phyloP scores from a whole-genome alignment of 179 eudicot species.

The Beta lomatogona region DNA sequence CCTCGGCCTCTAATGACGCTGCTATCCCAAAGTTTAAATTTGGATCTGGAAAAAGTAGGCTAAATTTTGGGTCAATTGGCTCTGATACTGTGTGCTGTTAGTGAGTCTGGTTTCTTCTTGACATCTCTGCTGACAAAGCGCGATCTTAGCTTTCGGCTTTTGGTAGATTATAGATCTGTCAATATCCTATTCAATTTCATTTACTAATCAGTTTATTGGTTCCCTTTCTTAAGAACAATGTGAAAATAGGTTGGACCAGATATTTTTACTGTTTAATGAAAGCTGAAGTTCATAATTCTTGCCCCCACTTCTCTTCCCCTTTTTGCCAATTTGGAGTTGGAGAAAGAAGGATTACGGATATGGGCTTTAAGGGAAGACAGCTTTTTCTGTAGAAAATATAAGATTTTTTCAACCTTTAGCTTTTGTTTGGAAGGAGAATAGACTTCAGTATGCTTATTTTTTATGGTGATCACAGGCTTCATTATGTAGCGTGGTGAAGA shows the following conservation, averaged over 20 bases:
- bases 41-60: conserved; percentile 58
- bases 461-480: no score
- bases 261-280: background rate
- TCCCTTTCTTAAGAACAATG: conserved; percentile 6
- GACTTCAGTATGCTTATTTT: no score
- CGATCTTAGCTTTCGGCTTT: background rate
- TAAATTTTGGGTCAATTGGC: conserved; percentile 56
- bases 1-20: conserved; percentile 33
- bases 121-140: background rate
- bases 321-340: background rate
- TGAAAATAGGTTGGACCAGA: conserved; percentile 4
- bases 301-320: background rate
- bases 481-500: no score
- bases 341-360: conserved; percentile 3
- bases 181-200: conserved; percentile 1
- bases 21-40: conserved; percentile 58
- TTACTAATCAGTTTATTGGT: conserved; percentile 3
- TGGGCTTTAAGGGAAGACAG: background rate
- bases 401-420: background rate
- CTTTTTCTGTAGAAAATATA: background rate
- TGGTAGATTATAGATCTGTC: conserved; percentile 16
- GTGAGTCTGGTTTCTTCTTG: conserved; percentile 8
- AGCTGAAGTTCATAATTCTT: conserved; percentile 5
- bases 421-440: background rate
- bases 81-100: conserved; percentile 53